Conservation (phyloP, 768 basidiomycete genomes). For the Panellus pusillus region DNA sequence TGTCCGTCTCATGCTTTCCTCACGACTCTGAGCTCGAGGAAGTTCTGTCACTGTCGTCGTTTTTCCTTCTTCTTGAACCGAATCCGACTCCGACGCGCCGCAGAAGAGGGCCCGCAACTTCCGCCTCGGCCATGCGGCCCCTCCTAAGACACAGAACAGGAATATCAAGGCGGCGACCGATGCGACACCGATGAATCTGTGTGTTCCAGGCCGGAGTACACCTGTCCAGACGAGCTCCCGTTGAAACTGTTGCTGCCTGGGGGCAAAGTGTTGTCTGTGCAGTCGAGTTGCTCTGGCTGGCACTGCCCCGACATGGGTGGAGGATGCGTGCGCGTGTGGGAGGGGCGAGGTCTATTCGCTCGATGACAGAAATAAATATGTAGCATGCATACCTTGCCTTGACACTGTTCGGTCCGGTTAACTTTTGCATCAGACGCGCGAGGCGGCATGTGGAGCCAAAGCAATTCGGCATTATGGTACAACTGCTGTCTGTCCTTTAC, state of each 20-base stretch:
- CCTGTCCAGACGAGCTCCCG: slow-evolving; percentile 7
- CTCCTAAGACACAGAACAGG: slow-evolving; percentile 31
- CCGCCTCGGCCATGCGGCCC: slow-evolving; percentile 35
- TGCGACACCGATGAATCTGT: slow-evolving; percentile 46
- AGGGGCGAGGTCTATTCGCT: background rate
- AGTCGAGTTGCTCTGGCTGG: slow-evolving; percentile 1
- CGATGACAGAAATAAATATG: background rate
- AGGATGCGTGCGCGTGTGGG: background rate
- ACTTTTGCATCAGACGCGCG: background rate
- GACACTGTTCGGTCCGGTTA: slow-evolving; percentile 9
- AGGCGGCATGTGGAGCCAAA: background rate
- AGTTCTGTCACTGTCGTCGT: no score
- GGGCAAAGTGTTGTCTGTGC: slow-evolving; percentile 22
- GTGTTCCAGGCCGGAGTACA: slow-evolving; percentile 35
- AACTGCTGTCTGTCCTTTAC: background rate
- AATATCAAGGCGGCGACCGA: slow-evolving; percentile 39
- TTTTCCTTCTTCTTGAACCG: background rate
- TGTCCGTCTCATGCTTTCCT: no score
- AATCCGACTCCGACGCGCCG: background rate
- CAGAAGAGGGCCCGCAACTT: slow-evolving; percentile 22
- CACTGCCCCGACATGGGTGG: background rate
- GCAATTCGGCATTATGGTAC: slow-evolving; percentile 5
- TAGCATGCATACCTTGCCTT: background rate
- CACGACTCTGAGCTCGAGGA: no score
- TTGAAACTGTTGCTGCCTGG: slow-evolving; percentile 22